Evolutionary conservation across 2,329 filamentous ascomycete species (phyloP), one percentile per base, ranked within the genome.

Genomic region (Aspergillus caelatus): DNA sequence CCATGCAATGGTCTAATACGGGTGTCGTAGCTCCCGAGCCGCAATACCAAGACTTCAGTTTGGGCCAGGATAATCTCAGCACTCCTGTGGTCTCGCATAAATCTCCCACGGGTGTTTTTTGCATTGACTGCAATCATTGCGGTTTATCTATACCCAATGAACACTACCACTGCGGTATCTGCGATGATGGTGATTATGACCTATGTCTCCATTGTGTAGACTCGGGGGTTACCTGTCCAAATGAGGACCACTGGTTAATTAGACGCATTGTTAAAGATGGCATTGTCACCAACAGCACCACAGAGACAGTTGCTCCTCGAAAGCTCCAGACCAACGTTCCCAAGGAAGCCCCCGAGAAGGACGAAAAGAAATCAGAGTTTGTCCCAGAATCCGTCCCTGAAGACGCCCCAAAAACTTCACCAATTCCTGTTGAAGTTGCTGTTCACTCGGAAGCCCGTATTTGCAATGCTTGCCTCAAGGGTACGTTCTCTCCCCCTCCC

Each of bases 161-260:
- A 58, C 94, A 99, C 79, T 99, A 92, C 79, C 95, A 99, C 81
- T 99, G 96, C 83, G 91, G 91, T 68, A 92, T 91, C 62, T 99
- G 95, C 75, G 93, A 98, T 68, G 88, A 91, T 62, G 95, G 94
- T 46, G 95, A 99, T 77, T 99, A 94, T 73, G 95, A 99, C 74
- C 86, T 99, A 34, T 99, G 96, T 83, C 85, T 89, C 67, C 78
- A 83, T 7, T 99, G 95, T 73, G 88, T 97, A 55, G 85, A 89
- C 57, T 81, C 84, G 48, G 94, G 94, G 67, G 84, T 91, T 62
- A 86, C 91, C 46, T 99, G 96, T 82, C 86, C 89, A 66, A 89
- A 89, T 62, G 86, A 89, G 34, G 86, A 88, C 67, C 95, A 99
- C 81, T 97, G 93, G 94, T 84, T 99, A 79, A 94, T 98, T 78